Evolutionary conservation across 1,284 basidiomycete species (phyloP).

Genomic region (Cryptococcus sp.): DNA sequence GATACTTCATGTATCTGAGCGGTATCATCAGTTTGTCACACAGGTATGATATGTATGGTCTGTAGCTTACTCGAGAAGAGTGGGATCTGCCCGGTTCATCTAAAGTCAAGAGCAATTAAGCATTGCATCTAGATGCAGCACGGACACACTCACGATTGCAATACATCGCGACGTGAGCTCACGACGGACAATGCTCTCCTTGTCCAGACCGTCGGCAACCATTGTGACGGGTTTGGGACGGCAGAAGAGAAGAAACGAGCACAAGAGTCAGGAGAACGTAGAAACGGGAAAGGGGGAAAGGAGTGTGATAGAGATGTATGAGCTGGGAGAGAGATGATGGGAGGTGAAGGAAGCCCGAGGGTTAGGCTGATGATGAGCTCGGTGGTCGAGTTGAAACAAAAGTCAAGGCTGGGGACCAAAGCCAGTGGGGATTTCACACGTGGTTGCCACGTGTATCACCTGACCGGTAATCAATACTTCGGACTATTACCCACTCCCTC

Average conservation of each 20-base stretch:
- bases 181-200: conserved; percentile 46
- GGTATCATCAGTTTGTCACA: conserved; percentile 1
- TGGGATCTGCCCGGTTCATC: conserved; percentile 94
- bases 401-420: background rate
- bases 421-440: background rate
- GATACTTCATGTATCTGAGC: conserved; percentile 84
- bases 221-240: conserved; percentile 20
- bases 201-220: conserved; percentile 40
- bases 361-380: background rate
- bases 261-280: background rate
- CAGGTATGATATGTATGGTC: background rate
- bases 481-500: too few relatives aligned
- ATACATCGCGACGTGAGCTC: conserved; percentile 98
- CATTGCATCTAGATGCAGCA: background rate
- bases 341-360: background rate
- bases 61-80: conserved; percentile 65
- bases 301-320: conserved; percentile 1
- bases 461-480: too few relatives aligned
- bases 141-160: conserved; percentile 62
- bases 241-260: background rate
- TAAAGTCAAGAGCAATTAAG: conserved; percentile 7
- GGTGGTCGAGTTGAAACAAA: background rate
- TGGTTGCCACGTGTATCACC: background rate
- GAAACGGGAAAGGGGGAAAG: background rate
- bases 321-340: conserved; percentile 1